phyloP scores from a whole-genome alignment of 495 filamentous ascomycete species.

The Lepraria neglecta region DNA sequence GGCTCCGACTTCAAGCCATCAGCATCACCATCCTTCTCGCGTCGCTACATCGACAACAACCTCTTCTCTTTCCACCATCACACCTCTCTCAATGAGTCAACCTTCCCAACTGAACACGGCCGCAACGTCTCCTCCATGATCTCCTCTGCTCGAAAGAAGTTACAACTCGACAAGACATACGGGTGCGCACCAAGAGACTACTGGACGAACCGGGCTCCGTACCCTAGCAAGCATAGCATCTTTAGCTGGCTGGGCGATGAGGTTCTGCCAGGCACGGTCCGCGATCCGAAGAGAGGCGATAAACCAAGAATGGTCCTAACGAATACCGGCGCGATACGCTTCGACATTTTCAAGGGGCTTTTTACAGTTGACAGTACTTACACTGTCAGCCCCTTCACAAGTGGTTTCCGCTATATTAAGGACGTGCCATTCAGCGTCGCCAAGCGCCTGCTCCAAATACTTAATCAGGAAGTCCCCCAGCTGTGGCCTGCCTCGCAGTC shows the following conservation, averaged over 20 bases:
- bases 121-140: slow-evolving; percentile 68
- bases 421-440: slow-evolving; percentile 74
- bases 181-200: slow-evolving; percentile 79
- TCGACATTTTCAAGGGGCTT: slow-evolving; percentile 87
- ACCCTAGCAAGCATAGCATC: slow-evolving; percentile 63
- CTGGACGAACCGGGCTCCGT: slow-evolving; percentile 72
- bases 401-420: slow-evolving; percentile 67
- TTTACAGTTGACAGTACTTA: slow-evolving; percentile 83
- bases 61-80: slow-evolving; percentile 79
- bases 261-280: slow-evolving; percentile 60
- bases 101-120: slow-evolving; percentile 76
- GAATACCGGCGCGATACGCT: slow-evolving; percentile 87
- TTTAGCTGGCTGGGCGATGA: slow-evolving; percentile 72
- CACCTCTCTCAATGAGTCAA: slow-evolving; percentile 57
- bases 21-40: slow-evolving; percentile 51
- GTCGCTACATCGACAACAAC: slow-evolving; percentile 94
- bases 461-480: slow-evolving; percentile 66
- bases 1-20: slow-evolving; percentile 32
- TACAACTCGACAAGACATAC: slow-evolving; percentile 65
- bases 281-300: slow-evolving; percentile 42
- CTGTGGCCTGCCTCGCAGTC: slow-evolving; percentile 32
- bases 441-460: slow-evolving; percentile 57
- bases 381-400: slow-evolving; percentile 83
- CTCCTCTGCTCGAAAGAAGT: slow-evolving; percentile 54
- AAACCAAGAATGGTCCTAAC: slow-evolving; percentile 62